These are phyloP conservation scores for Trypanosomatidae sp. DNA, from an alignment of 208 protist genomes.

Conservation along the genomic window DNA sequence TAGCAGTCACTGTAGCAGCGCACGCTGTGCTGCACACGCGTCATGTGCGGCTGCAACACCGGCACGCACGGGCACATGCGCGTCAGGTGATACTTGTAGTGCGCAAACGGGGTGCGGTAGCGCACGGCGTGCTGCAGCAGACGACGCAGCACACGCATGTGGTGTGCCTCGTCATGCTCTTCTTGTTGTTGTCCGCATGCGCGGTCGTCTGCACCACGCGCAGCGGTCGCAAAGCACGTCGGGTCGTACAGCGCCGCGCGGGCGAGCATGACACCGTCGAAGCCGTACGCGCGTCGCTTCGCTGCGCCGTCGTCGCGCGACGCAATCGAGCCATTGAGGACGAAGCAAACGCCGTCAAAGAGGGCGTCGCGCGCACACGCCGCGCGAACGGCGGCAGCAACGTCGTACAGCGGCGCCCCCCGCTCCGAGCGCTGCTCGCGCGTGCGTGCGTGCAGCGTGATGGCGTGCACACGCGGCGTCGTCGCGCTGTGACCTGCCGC, in stretches of 20 bases:
- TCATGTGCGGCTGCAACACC: constrained; percentile 49
- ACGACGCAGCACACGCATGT: constrained; percentile 19
- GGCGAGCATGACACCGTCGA: constrained; percentile 90
- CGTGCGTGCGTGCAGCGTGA: constrained; percentile 78
- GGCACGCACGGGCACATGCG: constrained; percentile 51
- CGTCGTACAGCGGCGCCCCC: constrained; percentile 33
- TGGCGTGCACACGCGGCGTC: constrained; percentile 38
- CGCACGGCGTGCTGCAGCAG: constrained; percentile 36
- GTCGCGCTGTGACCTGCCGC: constrained; percentile 19
- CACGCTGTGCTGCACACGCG: constrained; percentile 23
- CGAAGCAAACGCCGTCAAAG: constrained; percentile 35
- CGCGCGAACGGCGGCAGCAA: constrained; percentile 27
- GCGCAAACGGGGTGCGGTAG: constrained; percentile 54
- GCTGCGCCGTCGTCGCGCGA: constrained; percentile 23
- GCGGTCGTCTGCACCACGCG: not conserved
- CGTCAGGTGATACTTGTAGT: constrained; percentile 86
- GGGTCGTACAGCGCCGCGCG: constrained; percentile 92
- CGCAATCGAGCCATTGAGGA: constrained; percentile 48
- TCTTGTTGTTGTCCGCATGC: not conserved
- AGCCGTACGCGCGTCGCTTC: constrained; percentile 40
- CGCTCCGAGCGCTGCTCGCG: constrained; percentile 36
- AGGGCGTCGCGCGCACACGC: constrained; percentile 10
- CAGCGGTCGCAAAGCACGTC: constrained; percentile 53
- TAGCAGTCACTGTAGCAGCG: constrained; percentile 52
- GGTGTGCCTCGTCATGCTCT: not conserved